Base-by-base conservation (phyloP, 2,329 filamentous ascomycete species). In the Verticillium nubilum region DNA sequence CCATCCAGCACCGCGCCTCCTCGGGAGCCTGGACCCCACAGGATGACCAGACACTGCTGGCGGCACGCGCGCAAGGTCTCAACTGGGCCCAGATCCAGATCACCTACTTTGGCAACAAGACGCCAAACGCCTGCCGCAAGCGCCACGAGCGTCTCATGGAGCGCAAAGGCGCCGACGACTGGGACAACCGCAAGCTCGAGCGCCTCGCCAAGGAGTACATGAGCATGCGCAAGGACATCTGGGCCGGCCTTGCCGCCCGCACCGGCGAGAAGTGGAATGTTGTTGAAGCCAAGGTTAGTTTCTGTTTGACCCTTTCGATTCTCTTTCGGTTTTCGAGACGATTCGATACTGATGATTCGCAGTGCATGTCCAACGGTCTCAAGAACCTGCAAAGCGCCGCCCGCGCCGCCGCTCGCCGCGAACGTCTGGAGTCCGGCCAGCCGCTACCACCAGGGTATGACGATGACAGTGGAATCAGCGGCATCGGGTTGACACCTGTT, bases 71-170 rank as follows among this genome's bases (percentile, higher is more conserved):
- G 54, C 85, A 87, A 67, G 89, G 90, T 26, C 82, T 92, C 71
- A 94, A 93, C 74, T 96, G 92, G 92, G 83, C 85, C 58, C 88
- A 91, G 67, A 95, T 96, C 69, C 87, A 92, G 67, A 80, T 81
- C 62, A 84, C 82, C 62, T 86, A 91, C 74, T 96, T 96, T 71
- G 89, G 88, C 1, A 80, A 76, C 71, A 96, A 96, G 78, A 86
- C 85, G 9, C 78, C 88, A 60, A 95, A 95, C 71, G 92, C 92
- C 19, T 96, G 92, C 75, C 90, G 92, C 64, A 96, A 96, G 77
- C 86, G 92, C 59, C 91, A 96, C 68, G 92, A 96, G 75, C 83
- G 92, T 47, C 77, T 96, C 65, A 87, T 94, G 80, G 89, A 94
- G 75, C 86, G 88, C 65, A 82, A 81, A 70, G 86, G 87, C 60